Percentiles rank a stretch among this genome's conserved stretches.
phyloP scores from a whole-genome alignment of 2,329 filamentous ascomycete species.

The Periconia digitata region DNA sequence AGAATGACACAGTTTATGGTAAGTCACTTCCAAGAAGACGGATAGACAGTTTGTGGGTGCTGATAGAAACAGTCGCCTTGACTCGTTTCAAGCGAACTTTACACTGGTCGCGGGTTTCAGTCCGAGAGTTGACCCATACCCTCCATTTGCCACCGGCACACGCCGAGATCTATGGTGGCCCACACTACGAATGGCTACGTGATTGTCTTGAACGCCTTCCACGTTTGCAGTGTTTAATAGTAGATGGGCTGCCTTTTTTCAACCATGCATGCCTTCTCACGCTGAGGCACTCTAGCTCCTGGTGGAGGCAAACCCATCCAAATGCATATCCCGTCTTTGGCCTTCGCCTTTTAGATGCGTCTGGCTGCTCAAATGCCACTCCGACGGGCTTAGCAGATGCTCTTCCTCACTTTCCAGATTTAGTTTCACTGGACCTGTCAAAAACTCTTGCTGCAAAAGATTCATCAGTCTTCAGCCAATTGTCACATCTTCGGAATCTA shows the following conservation, averaged over 20 bases:
- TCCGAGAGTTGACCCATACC: slow-evolving; percentile 61
- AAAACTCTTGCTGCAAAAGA: slow-evolving; percentile 54
- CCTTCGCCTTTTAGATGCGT: slow-evolving; percentile 59
- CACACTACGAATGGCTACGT: slow-evolving; percentile 60
- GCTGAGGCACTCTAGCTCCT: slow-evolving; percentile 43
- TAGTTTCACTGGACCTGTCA: slow-evolving; percentile 62
- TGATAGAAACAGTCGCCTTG: slow-evolving; percentile 52
- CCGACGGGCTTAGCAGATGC: slow-evolving; percentile 55
- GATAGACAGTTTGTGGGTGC: neutral
- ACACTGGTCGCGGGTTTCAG: slow-evolving; percentile 54
- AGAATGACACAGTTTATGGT: slow-evolving; percentile 63
- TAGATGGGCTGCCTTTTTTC: slow-evolving; percentile 62
- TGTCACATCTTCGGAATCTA: slow-evolving; percentile 53
- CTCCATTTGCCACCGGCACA: slow-evolving; percentile 62
- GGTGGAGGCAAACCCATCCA: slow-evolving; percentile 21
- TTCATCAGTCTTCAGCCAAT: slow-evolving; percentile 49
- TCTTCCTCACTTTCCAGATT: slow-evolving; percentile 54
- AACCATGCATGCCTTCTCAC: slow-evolving; percentile 60
- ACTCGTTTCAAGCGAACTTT: slow-evolving; percentile 61
- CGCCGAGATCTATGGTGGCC: slow-evolving; percentile 62
- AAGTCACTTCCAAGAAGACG: neutral
- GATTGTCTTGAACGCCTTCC: slow-evolving; percentile 61
- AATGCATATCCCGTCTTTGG: slow-evolving; percentile 45
- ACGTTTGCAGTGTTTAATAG: slow-evolving; percentile 60
- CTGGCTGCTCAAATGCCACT: slow-evolving; percentile 61